Evolutionary conservation across 768 basidiomycete species (phyloP).

Genomic region (Naganishia friedmannii): DNA sequence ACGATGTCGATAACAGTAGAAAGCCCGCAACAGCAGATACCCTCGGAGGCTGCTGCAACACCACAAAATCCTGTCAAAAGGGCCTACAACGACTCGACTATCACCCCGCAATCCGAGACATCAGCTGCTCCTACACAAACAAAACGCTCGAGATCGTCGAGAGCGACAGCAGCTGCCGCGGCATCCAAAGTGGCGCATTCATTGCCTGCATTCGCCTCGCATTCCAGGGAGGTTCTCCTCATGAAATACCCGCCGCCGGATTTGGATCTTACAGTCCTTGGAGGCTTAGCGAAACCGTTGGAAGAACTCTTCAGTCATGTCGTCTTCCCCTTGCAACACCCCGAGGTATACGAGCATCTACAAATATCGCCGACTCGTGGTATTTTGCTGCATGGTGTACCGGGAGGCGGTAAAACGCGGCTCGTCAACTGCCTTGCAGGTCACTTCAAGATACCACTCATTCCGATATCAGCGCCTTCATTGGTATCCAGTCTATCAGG

Average conservation of each 20-base stretch:
- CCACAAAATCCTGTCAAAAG: slow-evolving; percentile 24
- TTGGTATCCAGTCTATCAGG: slow-evolving; percentile 98
- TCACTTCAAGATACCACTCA: slow-evolving; percentile 87
- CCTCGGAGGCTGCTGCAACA: neutral
- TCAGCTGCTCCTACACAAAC: slow-evolving; percentile 10
- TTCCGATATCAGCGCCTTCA: slow-evolving; percentile 88
- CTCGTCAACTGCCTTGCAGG: slow-evolving; percentile 93
- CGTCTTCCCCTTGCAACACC: slow-evolving; percentile 89
- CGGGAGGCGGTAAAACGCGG: slow-evolving; percentile 94
- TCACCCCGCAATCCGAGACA: slow-evolving; percentile 10
- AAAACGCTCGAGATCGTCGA: slow-evolving; percentile 30
- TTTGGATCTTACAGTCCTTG: slow-evolving; percentile 76
- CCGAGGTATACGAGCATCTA: slow-evolving; percentile 89
- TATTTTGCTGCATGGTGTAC: slow-evolving; percentile 88
- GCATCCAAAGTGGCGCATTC: slow-evolving; percentile 13
- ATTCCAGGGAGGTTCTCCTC: slow-evolving; percentile 41
- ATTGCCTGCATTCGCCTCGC: slow-evolving; percentile 28
- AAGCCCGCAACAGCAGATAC: neutral
- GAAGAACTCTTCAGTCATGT: slow-evolving; percentile 96
- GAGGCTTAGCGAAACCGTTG: slow-evolving; percentile 78
- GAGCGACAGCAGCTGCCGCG: neutral
- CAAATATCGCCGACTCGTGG: slow-evolving; percentile 90
- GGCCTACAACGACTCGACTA: slow-evolving; percentile 9
- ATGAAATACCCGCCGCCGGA: slow-evolving; percentile 66
- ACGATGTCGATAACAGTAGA: neutral